Evolutionary conservation across 1,139 yeast genomes (phyloP).

Genomic region (Fermentozyma sake): DNA sequence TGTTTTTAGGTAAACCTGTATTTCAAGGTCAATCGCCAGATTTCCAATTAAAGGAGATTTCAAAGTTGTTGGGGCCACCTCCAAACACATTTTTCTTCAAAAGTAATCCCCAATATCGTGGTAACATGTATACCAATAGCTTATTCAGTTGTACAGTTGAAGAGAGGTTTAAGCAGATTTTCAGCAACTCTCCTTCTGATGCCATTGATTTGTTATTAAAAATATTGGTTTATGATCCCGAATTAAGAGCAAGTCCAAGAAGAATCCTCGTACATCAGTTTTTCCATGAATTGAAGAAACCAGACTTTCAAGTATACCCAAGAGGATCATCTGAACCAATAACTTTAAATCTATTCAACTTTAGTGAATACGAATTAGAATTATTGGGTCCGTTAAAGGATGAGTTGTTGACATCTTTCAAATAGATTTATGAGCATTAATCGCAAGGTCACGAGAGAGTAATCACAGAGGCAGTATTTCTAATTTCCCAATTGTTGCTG

Average conservation of each 20-base stretch:
- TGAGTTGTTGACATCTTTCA: conserved; percentile 21
- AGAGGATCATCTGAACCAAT: conserved; percentile 44
- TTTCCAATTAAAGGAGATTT: conserved; percentile 70
- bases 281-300: conserved; percentile 60
- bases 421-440: conserved; percentile 1
- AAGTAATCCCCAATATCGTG: conserved; percentile 69
- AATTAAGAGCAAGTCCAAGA: conserved; percentile 59
- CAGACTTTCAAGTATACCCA: conserved; percentile 56
- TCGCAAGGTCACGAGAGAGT: too few species aligned
- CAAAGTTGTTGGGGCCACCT: conserved; percentile 73
- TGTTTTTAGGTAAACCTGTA: conserved; percentile 76
- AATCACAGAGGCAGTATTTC: too few species aligned
- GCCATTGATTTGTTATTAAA: conserved; percentile 69
- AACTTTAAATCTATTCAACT: conserved; percentile 45
- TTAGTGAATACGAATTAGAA: conserved; percentile 50
- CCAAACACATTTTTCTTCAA: conserved; percentile 69
- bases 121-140: conserved; percentile 68
- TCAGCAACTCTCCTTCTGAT: conserved; percentile 63
- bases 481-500: too few species aligned
- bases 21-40: conserved; percentile 79
- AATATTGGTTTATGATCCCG: conserved; percentile 72
- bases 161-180: conserved; percentile 64
- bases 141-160: conserved; percentile 57
- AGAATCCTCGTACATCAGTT: conserved; percentile 67
- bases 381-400: conserved; percentile 42